Evolutionary conservation across 2,329 filamentous ascomycete genomes (phyloP).

Genomic region (Botrytis galanthina): DNA sequence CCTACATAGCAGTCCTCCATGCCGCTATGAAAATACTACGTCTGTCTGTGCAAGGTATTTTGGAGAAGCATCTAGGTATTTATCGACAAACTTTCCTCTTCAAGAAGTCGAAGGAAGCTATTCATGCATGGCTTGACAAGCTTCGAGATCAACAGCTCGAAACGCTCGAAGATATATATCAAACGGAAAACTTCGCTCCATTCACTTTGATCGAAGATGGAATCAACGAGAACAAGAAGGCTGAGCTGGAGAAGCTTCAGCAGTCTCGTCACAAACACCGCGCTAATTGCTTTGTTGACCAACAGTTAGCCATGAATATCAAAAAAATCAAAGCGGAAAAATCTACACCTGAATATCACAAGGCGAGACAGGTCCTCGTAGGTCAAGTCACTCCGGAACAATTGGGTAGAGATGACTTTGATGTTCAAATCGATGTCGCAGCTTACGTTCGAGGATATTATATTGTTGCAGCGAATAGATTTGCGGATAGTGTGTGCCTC

Average conservation of each 20-base stretch:
- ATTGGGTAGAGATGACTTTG: constrained; percentile 42
- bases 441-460: constrained; percentile 68
- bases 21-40: too few species aligned
- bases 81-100: constrained; percentile 26
- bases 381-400: too few species aligned
- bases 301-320: too few species aligned
- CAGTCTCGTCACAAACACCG: constrained; percentile 52
- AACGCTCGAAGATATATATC: constrained; percentile 19
- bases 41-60: too few species aligned
- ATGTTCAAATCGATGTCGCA: constrained; percentile 61
- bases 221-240: constrained; percentile 46
- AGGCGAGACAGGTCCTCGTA: not conserved
- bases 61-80: constrained; percentile 10
- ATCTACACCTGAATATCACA: too few species aligned
- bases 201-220: constrained; percentile 36
- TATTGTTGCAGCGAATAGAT: constrained; percentile 60
- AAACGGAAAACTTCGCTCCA: constrained; percentile 20
- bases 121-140: constrained; percentile 24
- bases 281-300: constrained; percentile 42
- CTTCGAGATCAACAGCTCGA: constrained; percentile 14
- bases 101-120: constrained; percentile 5
- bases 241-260: constrained; percentile 48
- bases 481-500: constrained; percentile 51
- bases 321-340: not conserved
- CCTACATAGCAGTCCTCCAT: fast-evolving